Evolutionary conservation across 495 filamentous ascomycete species (phyloP), one percentile per base, ranked within the genome.

Genomic region (Astrothelium macrocarpum): DNA sequence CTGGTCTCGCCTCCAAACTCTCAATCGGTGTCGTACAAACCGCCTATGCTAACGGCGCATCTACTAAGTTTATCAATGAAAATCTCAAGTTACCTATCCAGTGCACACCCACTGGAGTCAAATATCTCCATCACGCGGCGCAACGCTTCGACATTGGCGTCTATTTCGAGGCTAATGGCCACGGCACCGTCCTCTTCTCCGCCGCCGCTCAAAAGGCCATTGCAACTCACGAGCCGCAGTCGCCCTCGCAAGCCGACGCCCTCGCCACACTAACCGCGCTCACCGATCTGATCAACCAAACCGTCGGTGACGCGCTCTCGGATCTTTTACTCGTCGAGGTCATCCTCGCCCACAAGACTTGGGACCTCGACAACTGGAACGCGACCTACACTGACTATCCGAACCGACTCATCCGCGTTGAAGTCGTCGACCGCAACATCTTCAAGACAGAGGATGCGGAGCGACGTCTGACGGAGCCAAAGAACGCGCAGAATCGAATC

Each of bases 81-180:
- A 87, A 88, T 63, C 83, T 98, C 29, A 90, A 90, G 69, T 85
- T 98, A 28, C 90, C 90, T 23, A 90, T 94, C 25, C 84, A 93
- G 62, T 97, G 90, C 82, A 97, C 94, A 14, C 84, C 90, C 49
- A 98, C 94, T 1, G 94, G 94, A 70, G 95, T 98, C 53, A 98
- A 98, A 80, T 87, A 95, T 73, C 87, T 98, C 45, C 94, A 98
- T 77, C 95, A 97, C 71, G 94, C 90, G 18, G 94, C 94, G 32
- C 82, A 88, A 61, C 87, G 87, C 26, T 95, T 90, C 68, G 95
- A 97, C 71, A 86, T 96, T 59, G 94, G 94, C 46, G 90, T 97
- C 61, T 98, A 98, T 76, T 98, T 98, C 70, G 94, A 98, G 76
- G 94, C 94, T 59, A 98, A 98, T 71, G 94, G 94, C 59, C 94